Evolutionary conservation across 371 early-diverging fungal species (phyloP), one percentile per base, ranked within the genome.

Genomic region (Sanchytrium tribonematis): DNA sequence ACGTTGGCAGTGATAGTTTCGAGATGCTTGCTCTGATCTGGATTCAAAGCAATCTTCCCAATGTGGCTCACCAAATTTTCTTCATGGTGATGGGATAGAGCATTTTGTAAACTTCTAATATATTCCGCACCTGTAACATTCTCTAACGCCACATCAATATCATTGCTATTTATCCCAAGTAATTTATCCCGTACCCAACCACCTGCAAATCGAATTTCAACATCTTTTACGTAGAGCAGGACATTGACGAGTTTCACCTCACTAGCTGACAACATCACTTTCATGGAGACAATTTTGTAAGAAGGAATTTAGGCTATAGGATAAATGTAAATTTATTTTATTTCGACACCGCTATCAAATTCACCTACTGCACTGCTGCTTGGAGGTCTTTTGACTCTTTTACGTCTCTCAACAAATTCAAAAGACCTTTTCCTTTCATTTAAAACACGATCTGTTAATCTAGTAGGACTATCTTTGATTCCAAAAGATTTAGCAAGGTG

Each of bases 161-260:
- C 99, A 73, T 93, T 81, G 70, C 86, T 86, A 29, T 85, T 82
- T 30, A 83, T 81, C 0, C 92, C 92, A 28, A 99, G 83, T 17
- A 99, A 79, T 83, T 97, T 97, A 77, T 97, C 98, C 66, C 98
- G 83, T 67, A 97, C 98, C 98, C 98, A 98, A 5, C 98, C 98
- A 70, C 98, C 98, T 29, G 93, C 95, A 69, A 96, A 86, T n/a
- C 98, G 66, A 48, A 12, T 16, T 48, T 16, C 48, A 16, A 48
- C 48, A n/a, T 48, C n/a, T n/a, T n/a, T n/a, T n/a, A n/a, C n/a
- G n/a, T n/a, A n/a, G n/a, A n/a, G n/a, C n/a, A n/a, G n/a, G n/a
- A n/a, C n/a, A n/a, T n/a, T n/a, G n/a, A n/a, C n/a, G n/a, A n/a
- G n/a, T n/a, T n/a, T n/a, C n/a, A n/a, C n/a, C n/a, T n/a, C n/a